Base-by-base conservation (phyloP, 2,329 filamentous ascomycete genomes). In the Penicillium sp. region DNA sequence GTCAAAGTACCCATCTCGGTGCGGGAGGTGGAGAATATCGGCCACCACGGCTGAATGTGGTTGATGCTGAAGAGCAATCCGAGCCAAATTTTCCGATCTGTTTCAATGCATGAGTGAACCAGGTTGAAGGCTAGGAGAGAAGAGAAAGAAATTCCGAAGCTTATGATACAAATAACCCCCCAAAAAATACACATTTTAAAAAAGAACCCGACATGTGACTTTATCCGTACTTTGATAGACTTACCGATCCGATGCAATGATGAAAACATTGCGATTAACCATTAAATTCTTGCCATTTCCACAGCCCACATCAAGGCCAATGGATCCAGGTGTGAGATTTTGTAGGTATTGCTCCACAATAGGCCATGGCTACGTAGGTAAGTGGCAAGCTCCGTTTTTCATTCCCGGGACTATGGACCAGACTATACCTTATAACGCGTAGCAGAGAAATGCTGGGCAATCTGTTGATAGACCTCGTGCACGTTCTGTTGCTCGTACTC, bases 281-380 rank as follows among this genome's bases (percentile, higher is more conserved):
- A 84, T 80, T 59, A 98, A 80, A 74, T 98, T 97, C 81, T 98
- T 98, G 65, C 95, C 95, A 78, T 99, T 99, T 58, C 95, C 95
- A 76, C 95, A 98, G 59, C 95, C 95, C 55, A 98, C 82, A 75
- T 99, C 95, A 31, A 96, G 82, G 10, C 95, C 95, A 55, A 98
- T 77, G 49, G 90, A 84, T 26, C 93, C 93, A 13, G 86, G 77
- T 0, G 81, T 71, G 48, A 90, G 84, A 31, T 79, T 78, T 49
- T 81, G 78, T 35, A 98, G 83, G 73, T 97, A 98, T 35, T 81
- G 80, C 61, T 92, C 85, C 55, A 98, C 90, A 65, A 96, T 88
- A 22, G 95, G 95, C 95, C 95, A 99, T 59, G 95, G 92, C 85
- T 88, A 27, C 44, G 26, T 3, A 46, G 14, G 29, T 46, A 24